Evolutionary conservation across 441 rosid species (phyloP).

Genomic region (Populus hybrid): DNA sequence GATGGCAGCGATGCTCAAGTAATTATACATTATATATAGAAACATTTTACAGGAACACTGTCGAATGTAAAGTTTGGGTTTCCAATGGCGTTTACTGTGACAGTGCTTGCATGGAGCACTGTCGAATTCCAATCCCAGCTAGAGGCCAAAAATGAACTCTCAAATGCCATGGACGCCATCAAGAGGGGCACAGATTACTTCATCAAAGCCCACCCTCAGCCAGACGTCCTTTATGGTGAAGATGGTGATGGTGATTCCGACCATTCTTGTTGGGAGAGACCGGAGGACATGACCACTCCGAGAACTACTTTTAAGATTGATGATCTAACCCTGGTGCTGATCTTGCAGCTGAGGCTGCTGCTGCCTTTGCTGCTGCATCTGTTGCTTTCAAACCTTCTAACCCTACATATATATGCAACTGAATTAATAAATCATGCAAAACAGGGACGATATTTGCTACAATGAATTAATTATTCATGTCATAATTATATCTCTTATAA

Average conservation of each 20-base stretch:
- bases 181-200: constrained; percentile 64
- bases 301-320: neutral
- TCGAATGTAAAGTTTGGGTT: constrained; percentile 44
- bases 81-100: constrained; percentile 71
- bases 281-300: constrained; percentile 2
- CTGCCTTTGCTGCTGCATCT: constrained; percentile 2
- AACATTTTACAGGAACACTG: neutral
- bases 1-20: constrained; percentile 47
- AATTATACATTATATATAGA: neutral
- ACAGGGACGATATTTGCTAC: neutral
- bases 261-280: neutral
- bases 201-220: constrained; percentile 57
- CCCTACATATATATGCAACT: neutral
- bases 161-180: constrained; percentile 48
- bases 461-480: no score
- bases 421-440: neutral
- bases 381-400: neutral
- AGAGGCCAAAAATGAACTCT: constrained; percentile 46
- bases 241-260: constrained; percentile 22
- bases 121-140: constrained; percentile 48
- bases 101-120: constrained; percentile 68
- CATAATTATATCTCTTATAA: no score
- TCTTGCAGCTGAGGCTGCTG: constrained; percentile 6
- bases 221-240: constrained; percentile 69
- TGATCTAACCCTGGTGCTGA: neutral